Percentiles rank a stretch among this genome's conserved stretches.
Evolutionary conservation across 306 rosid genomes (phyloP).

Genomic region (Cucumis hystrix): DNA sequence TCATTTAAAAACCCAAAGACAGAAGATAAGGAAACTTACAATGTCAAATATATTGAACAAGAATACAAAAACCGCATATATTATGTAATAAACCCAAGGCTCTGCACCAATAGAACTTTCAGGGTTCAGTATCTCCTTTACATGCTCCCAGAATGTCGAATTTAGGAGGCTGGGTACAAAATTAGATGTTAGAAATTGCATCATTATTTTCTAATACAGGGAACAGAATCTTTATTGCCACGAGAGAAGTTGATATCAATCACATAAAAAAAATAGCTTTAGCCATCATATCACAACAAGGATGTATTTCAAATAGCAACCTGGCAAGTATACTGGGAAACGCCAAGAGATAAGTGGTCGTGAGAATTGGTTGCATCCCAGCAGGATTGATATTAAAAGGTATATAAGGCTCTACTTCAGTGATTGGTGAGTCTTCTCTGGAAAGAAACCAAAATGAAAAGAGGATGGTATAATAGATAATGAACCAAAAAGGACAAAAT

Average conservation of each 20-base stretch:
- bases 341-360: slow-evolving; percentile 89
- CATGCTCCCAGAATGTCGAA: slow-evolving; percentile 77
- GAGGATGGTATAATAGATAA: not conserved
- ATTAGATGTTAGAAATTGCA: not conserved
- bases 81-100: slow-evolving; percentile 89
- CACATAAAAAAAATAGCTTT: not conserved
- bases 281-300: not conserved
- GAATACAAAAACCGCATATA: slow-evolving; percentile 88
- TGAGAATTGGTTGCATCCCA: slow-evolving; percentile 98
- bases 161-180: slow-evolving; percentile 59
- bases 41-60: slow-evolving; percentile 92
- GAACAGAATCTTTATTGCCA: not conserved
- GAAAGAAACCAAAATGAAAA: slow-evolving; percentile 18
- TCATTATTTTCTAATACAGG: not conserved
- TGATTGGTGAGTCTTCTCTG: slow-evolving; percentile 87
- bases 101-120: slow-evolving; percentile 77
- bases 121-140: slow-evolving; percentile 83
- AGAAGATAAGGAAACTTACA: slow-evolving; percentile 45
- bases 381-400: slow-evolving; percentile 94
- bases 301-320: slow-evolving; percentile 16
- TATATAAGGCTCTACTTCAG: slow-evolving; percentile 97
- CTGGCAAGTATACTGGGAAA: slow-evolving; percentile 81
- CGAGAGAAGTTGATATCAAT: not conserved
- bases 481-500: not conserved
- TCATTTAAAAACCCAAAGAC: slow-evolving; percentile 1